Evolutionary conservation across 129 eudicot species (phyloP).

Genomic region (Helichrysum umbraculigerum): DNA sequence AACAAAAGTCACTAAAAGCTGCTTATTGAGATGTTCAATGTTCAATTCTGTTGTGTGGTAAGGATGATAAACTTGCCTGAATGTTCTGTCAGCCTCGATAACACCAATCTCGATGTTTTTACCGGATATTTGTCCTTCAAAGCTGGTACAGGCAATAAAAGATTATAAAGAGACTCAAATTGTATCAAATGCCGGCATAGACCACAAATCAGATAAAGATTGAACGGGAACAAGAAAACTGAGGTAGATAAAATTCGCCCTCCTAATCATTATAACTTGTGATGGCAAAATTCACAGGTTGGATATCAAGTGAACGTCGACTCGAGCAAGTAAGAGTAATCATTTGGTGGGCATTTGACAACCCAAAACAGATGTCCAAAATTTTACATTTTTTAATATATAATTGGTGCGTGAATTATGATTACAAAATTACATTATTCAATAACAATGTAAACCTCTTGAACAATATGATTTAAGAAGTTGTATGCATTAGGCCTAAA

Average conservation of each 20-base stretch:
- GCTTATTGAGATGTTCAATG: neutral
- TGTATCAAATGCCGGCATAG: neutral
- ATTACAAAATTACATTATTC: no score
- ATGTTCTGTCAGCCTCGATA: conserved; percentile 74
- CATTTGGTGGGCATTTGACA: neutral
- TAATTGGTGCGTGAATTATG: no score
- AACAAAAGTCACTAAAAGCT: neutral
- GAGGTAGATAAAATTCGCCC: neutral
- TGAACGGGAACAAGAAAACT: neutral
- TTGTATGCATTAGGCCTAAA: no score
- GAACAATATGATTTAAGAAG: no score
- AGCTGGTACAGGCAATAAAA: conserved; percentile 43
- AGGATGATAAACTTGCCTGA: conserved; percentile 47
- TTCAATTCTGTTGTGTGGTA: neutral
- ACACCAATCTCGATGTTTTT: conserved; percentile 95
- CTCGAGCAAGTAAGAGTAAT: neutral
- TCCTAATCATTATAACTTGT: neutral
- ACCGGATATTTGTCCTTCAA: conserved; percentile 95
- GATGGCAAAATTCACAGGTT: neutral
- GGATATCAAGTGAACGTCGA: neutral
- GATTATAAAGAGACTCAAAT: neutral
- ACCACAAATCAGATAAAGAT: neutral
- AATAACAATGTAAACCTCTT: no score
- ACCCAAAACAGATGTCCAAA: no score
- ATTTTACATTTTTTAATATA: no score